phyloP scores from a whole-genome alignment of 2,329 filamentous ascomycete genomes.

The Botryotinia globosa region DNA sequence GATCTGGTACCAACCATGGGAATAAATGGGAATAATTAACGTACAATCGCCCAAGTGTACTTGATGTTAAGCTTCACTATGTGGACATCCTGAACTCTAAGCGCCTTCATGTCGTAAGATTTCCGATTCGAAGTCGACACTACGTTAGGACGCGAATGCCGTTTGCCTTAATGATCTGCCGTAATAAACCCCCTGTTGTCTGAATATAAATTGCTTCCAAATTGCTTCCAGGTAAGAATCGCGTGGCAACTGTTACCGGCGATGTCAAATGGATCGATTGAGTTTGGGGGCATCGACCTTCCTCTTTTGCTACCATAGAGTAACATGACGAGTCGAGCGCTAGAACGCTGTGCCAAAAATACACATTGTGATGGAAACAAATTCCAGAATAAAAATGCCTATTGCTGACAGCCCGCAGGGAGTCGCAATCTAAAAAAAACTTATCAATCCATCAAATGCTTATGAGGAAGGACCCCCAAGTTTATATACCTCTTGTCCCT shows the following conservation, averaged over 20 bases:
- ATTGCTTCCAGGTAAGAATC: background rate
- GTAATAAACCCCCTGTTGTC: background rate
- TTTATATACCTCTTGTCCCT: conserved; percentile 3
- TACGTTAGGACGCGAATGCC: background rate
- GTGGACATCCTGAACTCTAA: background rate
- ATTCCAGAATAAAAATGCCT: background rate
- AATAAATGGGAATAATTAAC: background rate
- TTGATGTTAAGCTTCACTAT: background rate
- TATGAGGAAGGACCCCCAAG: background rate
- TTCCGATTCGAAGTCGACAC: background rate
- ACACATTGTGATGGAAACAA: background rate
- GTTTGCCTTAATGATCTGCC: background rate
- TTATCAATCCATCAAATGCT: background rate
- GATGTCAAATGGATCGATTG: conserved; percentile 13
- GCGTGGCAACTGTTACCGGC: background rate
- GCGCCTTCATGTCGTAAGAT: conserved; percentile 3
- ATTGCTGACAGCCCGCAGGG: background rate
- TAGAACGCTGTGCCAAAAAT: background rate
- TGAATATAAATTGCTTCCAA: background rate
- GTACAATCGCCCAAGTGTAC: background rate
- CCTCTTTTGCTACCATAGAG: background rate
- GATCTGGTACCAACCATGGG: background rate
- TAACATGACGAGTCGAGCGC: background rate
- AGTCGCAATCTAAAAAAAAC: conserved; percentile 3
- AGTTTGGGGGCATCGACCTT: background rate